Evolutionary conservation across 164 flowering plant genomes (phyloP).

Genomic region (Hamamelis virginiana): DNA sequence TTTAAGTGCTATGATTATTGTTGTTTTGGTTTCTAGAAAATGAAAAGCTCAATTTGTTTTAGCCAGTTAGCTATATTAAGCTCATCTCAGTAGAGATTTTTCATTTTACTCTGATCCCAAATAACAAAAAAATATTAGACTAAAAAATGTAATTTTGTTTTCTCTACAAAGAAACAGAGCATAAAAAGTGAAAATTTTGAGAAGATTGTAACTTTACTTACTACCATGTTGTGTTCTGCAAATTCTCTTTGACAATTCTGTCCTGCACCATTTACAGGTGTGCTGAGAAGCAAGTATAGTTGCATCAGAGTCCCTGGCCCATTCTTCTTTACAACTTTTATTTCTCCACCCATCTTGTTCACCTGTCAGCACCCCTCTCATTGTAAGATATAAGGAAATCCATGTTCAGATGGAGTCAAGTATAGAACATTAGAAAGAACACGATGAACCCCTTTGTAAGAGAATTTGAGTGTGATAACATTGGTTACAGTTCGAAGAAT

Average conservation of each 20-base stretch:
- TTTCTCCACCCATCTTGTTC: constrained; percentile 94
- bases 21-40: neutral
- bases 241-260: constrained; percentile 42
- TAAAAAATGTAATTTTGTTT: neutral
- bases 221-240: constrained; percentile 43
- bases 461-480: too few relatives aligned
- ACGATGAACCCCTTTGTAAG: neutral
- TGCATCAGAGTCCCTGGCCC: constrained; percentile 91
- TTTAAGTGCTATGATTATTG: neutral
- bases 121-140: too few relatives aligned
- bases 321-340: constrained; percentile 79
- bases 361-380: constrained; percentile 46
- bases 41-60: too few relatives aligned
- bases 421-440: neutral
- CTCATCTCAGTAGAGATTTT: too few relatives aligned
- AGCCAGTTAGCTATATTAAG: too few relatives aligned
- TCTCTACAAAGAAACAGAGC: neutral
- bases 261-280: constrained; percentile 45
- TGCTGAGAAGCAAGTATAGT: constrained; percentile 58
- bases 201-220: constrained; percentile 30
- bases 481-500: too few relatives aligned
- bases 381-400: neutral
- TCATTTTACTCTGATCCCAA: too few relatives aligned
- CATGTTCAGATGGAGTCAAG: neutral
- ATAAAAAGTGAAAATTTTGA: neutral